Evolutionary conservation across 768 basidiomycete genomes (phyloP), one percentile per base, ranked within the genome.

Genomic region (Hygrophoropsis aurantiaca): DNA sequence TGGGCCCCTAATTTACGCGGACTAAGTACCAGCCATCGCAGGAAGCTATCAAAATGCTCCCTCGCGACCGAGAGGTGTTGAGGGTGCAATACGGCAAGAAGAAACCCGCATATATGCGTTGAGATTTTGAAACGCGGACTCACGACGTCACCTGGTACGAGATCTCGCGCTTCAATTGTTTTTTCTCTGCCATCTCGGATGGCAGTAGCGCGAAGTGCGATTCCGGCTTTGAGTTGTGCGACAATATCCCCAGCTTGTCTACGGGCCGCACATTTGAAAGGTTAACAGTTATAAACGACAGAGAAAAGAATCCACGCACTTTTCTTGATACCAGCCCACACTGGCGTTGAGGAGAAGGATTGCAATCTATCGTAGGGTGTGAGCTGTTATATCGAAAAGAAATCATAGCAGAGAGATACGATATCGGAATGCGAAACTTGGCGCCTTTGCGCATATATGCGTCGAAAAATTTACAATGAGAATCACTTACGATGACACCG

Each of bases 311-410:
- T 2, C 10, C 1, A 20, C 39, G 15, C 4, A 47, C 58, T 75
- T 75, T 54, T 75, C 74, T 54, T 75, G 74, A 41, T 73, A 74
- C 74, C 74, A 74, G 21, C 60, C 60, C 70, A 75, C 73, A 32
- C 66, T 58, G 25, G 75, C 75, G 59, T 77, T 77, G 47, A 72
- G 53, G n/a, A 60, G 34, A 18, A 72, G 55, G 18, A 72, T 72
- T 19, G 59, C 71, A 50, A 72, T 71, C 69, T 71, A 42, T 19
- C 16, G n/a, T n/a, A n/a, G n/a, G n/a, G n/a, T n/a, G n/a, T n/a
- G n/a, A n/a, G 33, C n/a, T n/a, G n/a, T n/a, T n/a, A n/a, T n/a
- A n/a, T n/a, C n/a, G n/a, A n/a, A n/a, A n/a, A n/a, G n/a, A n/a
- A n/a, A n/a, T n/a, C n/a, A n/a, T n/a, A n/a, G n/a, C n/a, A n/a